Evolutionary conservation across 345 rosid species (phyloP).

Genomic region (Citrus reticulata): DNA sequence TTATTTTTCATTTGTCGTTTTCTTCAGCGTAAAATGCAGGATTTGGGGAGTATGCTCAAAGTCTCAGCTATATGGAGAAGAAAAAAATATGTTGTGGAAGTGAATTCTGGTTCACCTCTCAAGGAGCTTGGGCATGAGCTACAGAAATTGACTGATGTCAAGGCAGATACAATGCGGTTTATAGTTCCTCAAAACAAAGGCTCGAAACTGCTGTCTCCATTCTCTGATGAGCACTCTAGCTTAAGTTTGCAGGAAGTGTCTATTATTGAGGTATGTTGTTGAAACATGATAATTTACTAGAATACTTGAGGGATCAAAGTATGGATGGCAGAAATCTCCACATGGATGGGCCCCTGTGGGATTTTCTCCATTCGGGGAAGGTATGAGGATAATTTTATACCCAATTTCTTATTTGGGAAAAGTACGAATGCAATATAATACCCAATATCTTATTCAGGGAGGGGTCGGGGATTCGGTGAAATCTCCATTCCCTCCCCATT

Average conservation of each 20-base stretch:
- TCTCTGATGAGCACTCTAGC: slow-evolving; percentile 51
- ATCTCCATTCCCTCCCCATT: too few relatives aligned
- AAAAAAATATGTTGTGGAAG: slow-evolving; percentile 52
- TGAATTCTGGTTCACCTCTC: slow-evolving; percentile 45
- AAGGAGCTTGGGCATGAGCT: slow-evolving; percentile 71
- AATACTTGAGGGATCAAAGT: neutral
- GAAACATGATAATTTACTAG: neutral
- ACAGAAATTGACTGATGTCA: slow-evolving; percentile 63
- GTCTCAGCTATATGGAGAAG: slow-evolving; percentile 72
- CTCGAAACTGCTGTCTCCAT: slow-evolving; percentile 69
- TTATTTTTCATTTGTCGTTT: neutral
- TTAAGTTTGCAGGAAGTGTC: slow-evolving; percentile 54
- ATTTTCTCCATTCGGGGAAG: too few relatives aligned
- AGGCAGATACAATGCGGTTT: slow-evolving; percentile 68
- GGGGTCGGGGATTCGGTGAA: too few relatives aligned
- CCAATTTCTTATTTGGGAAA: too few relatives aligned
- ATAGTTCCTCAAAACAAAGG: slow-evolving; percentile 69
- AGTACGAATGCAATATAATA: too few relatives aligned
- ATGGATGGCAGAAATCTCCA: too few relatives aligned
- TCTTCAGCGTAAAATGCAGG: slow-evolving; percentile 39
- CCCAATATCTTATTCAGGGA: too few relatives aligned
- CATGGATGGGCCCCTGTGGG: too few relatives aligned
- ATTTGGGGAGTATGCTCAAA: slow-evolving; percentile 25
- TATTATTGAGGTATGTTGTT: slow-evolving; percentile 47
- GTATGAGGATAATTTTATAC: too few relatives aligned